Percentiles rank a stretch among this genome's conserved stretches.
These are phyloP conservation scores for Trichaptum fuscoviolaceum DNA, from an alignment of 768 basidiomycete genomes.

Conservation along the genomic window DNA sequence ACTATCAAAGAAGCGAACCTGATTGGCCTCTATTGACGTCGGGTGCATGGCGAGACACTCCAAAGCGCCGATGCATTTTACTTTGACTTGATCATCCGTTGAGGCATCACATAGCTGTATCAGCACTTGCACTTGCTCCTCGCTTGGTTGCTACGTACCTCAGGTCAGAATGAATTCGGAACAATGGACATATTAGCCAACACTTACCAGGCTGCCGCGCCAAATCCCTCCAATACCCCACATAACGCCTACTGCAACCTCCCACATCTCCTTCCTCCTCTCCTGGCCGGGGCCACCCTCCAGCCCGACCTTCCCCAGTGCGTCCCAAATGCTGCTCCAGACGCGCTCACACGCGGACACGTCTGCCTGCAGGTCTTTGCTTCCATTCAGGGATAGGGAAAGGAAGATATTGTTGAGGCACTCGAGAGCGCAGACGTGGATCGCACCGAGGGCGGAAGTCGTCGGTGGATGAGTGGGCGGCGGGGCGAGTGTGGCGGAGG, in stretches of 20 bases:
- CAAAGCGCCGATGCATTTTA: conserved; percentile 81
- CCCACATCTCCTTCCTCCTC: conserved; percentile 69
- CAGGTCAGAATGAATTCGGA: conserved; percentile 9
- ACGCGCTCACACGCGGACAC: conserved; percentile 32
- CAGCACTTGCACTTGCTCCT: conserved; percentile 57
- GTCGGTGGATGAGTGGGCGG: conserved; percentile 82
- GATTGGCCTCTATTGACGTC: conserved; percentile 59
- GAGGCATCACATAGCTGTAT: conserved; percentile 60
- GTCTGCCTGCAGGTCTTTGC: conserved; percentile 41
- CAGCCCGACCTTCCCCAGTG: conserved; percentile 54
- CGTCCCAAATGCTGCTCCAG: conserved; percentile 64
- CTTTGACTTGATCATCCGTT: conserved; percentile 49
- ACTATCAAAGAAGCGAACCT: conserved; percentile 31
- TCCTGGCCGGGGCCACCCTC: conserved; percentile 60
- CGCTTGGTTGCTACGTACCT: conserved; percentile 42
- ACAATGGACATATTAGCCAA: not conserved
- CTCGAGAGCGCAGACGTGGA: conserved; percentile 82
- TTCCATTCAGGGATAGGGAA: conserved; percentile 44
- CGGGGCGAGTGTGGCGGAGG: conserved; percentile 50
- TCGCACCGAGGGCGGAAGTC: conserved; percentile 76
- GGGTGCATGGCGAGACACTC: conserved; percentile 76
- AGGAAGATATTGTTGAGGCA: conserved; percentile 89
- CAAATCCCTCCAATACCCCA: conserved; percentile 85
- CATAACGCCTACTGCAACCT: conserved; percentile 72
- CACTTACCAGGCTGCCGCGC: conserved; percentile 56